phyloP scores from a whole-genome alignment of 805 yeast genomes.

The Candida argentea region DNA sequence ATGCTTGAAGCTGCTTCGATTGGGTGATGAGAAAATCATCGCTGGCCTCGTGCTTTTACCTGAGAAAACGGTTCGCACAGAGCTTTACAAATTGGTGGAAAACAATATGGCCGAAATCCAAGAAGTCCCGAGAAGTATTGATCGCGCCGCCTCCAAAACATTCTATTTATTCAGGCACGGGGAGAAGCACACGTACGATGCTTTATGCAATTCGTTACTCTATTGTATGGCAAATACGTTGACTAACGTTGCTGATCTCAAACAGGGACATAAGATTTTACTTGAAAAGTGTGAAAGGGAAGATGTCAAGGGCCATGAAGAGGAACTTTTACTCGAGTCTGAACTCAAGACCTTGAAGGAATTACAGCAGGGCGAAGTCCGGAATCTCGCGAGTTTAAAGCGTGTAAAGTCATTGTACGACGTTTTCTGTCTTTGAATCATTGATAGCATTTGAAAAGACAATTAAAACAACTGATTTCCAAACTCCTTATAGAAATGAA shows the following conservation, averaged over 20 bases:
- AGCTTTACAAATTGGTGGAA: constrained; percentile 54
- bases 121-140: constrained; percentile 87
- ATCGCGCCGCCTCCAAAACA: constrained; percentile 84
- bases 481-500: too few species aligned
- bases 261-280: constrained; percentile 53
- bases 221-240: constrained; percentile 46
- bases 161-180: constrained; percentile 72
- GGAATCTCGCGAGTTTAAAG: constrained; percentile 41
- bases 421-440: constrained; percentile 26
- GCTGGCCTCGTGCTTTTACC: constrained; percentile 67
- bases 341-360: constrained; percentile 65
- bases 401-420: constrained; percentile 52
- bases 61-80: constrained; percentile 66
- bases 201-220: constrained; percentile 32
- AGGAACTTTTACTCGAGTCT: constrained; percentile 58
- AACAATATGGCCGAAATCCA: constrained; percentile 77
- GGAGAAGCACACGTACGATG: constrained; percentile 20
- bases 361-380: constrained; percentile 48
- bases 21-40: constrained; percentile 79
- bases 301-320: constrained; percentile 79
- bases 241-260: constrained; percentile 39
- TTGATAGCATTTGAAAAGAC: too few species aligned
- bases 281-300: constrained; percentile 78
- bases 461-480: too few species aligned
- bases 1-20: constrained; percentile 57